Evolutionary conservation across 2,329 filamentous ascomycete species (phyloP), one percentile per base, ranked within the genome.

Genomic region (Colletotrichum sansevieriae): DNA sequence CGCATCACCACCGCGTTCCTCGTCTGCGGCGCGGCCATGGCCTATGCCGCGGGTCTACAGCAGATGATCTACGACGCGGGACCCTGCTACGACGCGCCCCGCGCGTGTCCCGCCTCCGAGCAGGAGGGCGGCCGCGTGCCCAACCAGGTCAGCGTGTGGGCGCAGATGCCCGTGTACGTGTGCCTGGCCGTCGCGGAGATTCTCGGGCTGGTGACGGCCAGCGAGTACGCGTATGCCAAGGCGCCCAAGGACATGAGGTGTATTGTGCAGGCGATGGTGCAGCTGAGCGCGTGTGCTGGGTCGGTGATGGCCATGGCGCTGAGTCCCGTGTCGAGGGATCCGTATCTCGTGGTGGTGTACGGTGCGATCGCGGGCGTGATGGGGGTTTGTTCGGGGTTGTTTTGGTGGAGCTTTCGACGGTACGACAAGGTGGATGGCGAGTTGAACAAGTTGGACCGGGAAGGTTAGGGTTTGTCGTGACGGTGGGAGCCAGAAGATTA

Each of bases 1-100:
- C 83, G 85, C 33, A 87, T 88, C 64, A 79, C 83, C 0, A 73
- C 81, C 4, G 85, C 85, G 8, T 88, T 87, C 77, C 60, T 83
- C 18, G 76, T 84, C 39, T 83, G 83, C 33, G 79, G 80, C 3
- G 51, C 77, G 12, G 80, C 81, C 62, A 87, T 87, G 84, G 78
- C 86, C 25, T 78, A 79, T 12, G 83, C 85, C 4, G 79, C 82
- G 8, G 80, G 86, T 20, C 81, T 82, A 22, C 86, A 88, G 71
- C 73, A 80, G 71, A 79, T 80, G 73, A 85, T 80, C 20, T 73
- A 74, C 47, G 59, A 7, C 25, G 18, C 57, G 18, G 71, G 67
- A 2, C 73, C 73, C 10, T 75, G 73, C 58, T 73, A 67, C 18
- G 41, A 65, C 9, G 25, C 25, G 2, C 72, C 72, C 3, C 71